A percentile compares a stretch with the other conserved stretches of the same genome.
phyloP scores from a whole-genome alignment of 2,329 filamentous ascomycete genomes.

The Alternaria metachromatica region DNA sequence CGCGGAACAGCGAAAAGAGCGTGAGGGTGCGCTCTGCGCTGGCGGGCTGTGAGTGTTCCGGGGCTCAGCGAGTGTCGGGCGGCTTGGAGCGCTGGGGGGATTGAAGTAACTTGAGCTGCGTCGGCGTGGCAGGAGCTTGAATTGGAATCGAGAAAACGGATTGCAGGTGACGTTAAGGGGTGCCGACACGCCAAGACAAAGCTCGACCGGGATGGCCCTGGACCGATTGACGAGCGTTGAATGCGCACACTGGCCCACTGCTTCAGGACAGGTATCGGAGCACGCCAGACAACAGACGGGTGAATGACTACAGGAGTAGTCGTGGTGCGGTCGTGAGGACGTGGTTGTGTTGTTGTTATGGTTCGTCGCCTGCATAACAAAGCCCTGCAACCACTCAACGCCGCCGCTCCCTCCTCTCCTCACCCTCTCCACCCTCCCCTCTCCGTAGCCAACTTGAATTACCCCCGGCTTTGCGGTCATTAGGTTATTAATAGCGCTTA shows the following conservation, averaged over 20 bases:
- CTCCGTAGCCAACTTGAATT: constrained; percentile 1
- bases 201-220: constrained; percentile 18
- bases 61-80: constrained; percentile 9
- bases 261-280: neutral
- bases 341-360: neutral
- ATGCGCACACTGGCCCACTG: constrained; percentile 15
- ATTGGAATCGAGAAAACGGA: constrained; percentile 23
- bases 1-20: constrained; percentile 20
- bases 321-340: neutral
- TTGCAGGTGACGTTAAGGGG: constrained; percentile 25
- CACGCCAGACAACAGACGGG: neutral
- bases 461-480: neutral
- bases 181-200: constrained; percentile 18
- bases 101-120: neutral
- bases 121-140: constrained; percentile 20
- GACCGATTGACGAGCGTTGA: constrained; percentile 13
- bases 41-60: constrained; percentile 4
- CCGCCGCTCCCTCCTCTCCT: neutral
- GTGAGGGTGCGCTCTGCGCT: constrained; percentile 24
- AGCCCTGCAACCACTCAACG: neutral
- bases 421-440: neutral
- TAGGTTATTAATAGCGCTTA: constrained; percentile 14
- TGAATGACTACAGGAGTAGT: neutral
- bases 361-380: constrained; percentile 9
- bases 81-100: neutral